Evolutionary conservation across 2,329 filamentous ascomycete species (phyloP), one percentile per base, ranked within the genome.

Genomic region (Arthroderma uncinatum): DNA sequence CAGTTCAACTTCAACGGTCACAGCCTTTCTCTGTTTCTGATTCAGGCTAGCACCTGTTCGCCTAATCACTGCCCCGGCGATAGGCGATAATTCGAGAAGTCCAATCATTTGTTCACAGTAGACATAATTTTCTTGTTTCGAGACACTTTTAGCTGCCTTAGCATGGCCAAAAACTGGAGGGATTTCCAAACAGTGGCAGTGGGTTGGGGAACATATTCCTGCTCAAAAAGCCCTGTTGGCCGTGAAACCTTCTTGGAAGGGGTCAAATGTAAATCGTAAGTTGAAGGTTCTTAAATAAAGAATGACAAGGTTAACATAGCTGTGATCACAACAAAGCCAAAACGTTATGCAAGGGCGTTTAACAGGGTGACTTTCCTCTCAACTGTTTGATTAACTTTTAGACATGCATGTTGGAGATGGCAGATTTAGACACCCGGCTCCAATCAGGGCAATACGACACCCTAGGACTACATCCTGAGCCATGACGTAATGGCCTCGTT

Each of bases 401-500:
- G 14, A 6, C 6, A 12, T 34, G 33, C 12, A 34, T 34, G 6
- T 7, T 19, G n/a, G 58, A 34, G 61, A 53, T 52, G 33, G 25
- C 4, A 16, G 2, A 33, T 5, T 10, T 1, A 64, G 67, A 61
- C 37, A 72, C 71, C 71, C 71, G 60, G 71, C 84, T 39, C 88
- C 88, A 86, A 93, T 90, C 1, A 93, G 75, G 1, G 87, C 87
- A 2, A 86, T 91, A 8, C 92, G 77, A 64, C 85, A 82, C 36
- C 88, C 87, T 1, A 87, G 87, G 60, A 85, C 83, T 54, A 90
- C 86, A 63, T 85, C 84, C 90, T 62, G 82, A 77, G 3, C 86
- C 79, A 58, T 84, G 76, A 59, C 82, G 76, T 9, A 86, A 69
- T 3, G 86, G 68, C 2, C 72, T 70, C 47, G 70, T 68, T 75